phyloP scores from a whole-genome alignment of 495 filamentous ascomycete genomes.

The Penicillium taxi region DNA sequence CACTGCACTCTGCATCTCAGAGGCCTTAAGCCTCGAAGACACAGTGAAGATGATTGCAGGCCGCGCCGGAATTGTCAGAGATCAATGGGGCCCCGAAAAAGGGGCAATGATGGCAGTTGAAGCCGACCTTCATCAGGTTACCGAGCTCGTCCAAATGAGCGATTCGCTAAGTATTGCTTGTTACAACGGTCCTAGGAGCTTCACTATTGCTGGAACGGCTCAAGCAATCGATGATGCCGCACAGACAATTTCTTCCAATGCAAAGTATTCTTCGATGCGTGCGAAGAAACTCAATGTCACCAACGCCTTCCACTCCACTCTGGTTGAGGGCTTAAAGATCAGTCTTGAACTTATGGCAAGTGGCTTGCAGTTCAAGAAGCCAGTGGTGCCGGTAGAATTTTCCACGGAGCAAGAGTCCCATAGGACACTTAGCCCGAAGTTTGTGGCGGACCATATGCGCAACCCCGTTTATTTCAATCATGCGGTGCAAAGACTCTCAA shows the following conservation, averaged over 20 bases:
- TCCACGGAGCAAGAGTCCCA: constrained; percentile 16
- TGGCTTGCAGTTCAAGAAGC: constrained; percentile 18
- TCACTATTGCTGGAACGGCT: constrained; percentile 37
- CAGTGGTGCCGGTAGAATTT: constrained; percentile 24
- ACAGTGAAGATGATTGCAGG: constrained; percentile 34
- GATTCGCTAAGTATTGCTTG: constrained; percentile 32
- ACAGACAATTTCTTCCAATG: constrained; percentile 4
- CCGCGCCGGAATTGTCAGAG: constrained; percentile 37
- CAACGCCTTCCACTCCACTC: constrained; percentile 45
- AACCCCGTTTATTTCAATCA: constrained; percentile 44
- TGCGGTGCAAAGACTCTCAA: constrained; percentile 36
- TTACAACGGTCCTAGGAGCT: constrained; percentile 41
- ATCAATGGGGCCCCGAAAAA: constrained; percentile 38
- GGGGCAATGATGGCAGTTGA: constrained; percentile 48
- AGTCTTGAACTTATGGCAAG: constrained; percentile 18
- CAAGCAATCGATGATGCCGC: constrained; percentile 21
- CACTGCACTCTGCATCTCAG: constrained; percentile 35
- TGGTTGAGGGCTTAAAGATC: constrained; percentile 34
- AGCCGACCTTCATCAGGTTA: constrained; percentile 10
- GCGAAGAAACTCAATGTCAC: constrained; percentile 41
- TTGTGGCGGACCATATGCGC: constrained; percentile 39
- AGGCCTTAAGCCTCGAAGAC: constrained; percentile 25
- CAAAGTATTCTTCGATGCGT: no score
- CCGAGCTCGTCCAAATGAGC: background rate
- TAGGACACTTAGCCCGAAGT: constrained; percentile 31